Evolutionary conservation across 768 basidiomycete species (phyloP), one percentile per base, ranked within the genome.

Genomic region (Tephrocybe rancida): DNA sequence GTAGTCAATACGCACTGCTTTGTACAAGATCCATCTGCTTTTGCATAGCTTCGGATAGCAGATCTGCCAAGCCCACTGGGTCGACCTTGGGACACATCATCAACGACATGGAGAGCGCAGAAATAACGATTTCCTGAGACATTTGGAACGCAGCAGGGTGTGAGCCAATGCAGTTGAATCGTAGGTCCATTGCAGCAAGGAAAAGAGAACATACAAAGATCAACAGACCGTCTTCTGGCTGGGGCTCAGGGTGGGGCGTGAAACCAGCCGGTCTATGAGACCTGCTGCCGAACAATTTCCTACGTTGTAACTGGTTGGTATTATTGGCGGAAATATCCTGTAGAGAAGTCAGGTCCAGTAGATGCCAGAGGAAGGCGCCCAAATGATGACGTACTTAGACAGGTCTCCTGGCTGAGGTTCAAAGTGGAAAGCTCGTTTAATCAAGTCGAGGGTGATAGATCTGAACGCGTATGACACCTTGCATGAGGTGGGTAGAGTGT

Each of bases 401-500:
- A 54, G 26, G 35, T 56, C 48, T 18, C 22, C 37, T 5, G 25
- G 18, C 34, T 21, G 32, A 3, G 39, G 27, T 24, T 34, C 30
- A 22, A 38, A 22, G 50, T 68, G 65, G 45, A 76, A 75, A 11
- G 70, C 71, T 44, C 67, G 71, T 14, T 50, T 55, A 1, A 65
- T 69, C 24, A 73, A 61, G 34, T 70, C 68, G 3, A 56, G 68
- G 27, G 72, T 66, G 46, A 74, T 70, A 14, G 65, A 70, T 26
- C 65, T 63, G 55, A 74, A 74, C 3, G 59, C 58, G 32, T 62
- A 66, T 1, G 69, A 75, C 2, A 75, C 72, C 21, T 60, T 60
- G 25, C 67, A 65, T 16, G 75, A 52, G 1, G 70, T 73, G 3
- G 66, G 53, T 41, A 72, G 58, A 13, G 66, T 64, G 27, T 62